phyloP scores from a whole-genome alignment of 2,329 filamentous ascomycete species.

The Cylindrodendrum hubeiense region DNA sequence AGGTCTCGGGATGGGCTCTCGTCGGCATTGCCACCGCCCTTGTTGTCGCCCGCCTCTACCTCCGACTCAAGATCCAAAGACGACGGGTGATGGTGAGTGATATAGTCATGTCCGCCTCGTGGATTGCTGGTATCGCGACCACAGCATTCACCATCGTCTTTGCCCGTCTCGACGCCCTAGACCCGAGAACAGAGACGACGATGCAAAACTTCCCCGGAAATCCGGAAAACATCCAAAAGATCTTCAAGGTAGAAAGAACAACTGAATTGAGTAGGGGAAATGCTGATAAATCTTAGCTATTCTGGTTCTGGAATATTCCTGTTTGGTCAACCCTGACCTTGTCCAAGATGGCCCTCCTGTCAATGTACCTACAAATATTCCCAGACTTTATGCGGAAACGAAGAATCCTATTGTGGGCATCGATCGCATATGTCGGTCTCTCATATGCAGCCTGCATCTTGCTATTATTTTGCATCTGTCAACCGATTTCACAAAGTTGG shows the following conservation, averaged over 20 bases:
- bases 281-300: slow-evolving; percentile 8
- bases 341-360: slow-evolving; percentile 34
- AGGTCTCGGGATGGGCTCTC: not conserved
- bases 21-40: not conserved
- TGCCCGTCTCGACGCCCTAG: slow-evolving; percentile 17
- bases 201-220: not conserved
- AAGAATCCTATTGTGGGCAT: slow-evolving; percentile 11
- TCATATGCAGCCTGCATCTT: slow-evolving; percentile 22
- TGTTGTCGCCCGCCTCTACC: slow-evolving; percentile 28
- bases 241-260: not conserved
- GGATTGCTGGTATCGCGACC: slow-evolving; percentile 4
- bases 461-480: slow-evolving; percentile 29
- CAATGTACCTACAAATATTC: slow-evolving; percentile 34
- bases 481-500: slow-evolving; percentile 31
- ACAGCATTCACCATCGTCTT: slow-evolving; percentile 15
- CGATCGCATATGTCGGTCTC: slow-evolving; percentile 8
- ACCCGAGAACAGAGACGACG: slow-evolving; percentile 3
- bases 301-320: slow-evolving; percentile 28
- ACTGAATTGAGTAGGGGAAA: too few relatives aligned
- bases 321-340: slow-evolving; percentile 33
- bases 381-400: slow-evolving; percentile 34
- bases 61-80: slow-evolving; percentile 24
- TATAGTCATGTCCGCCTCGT: slow-evolving; percentile 6
- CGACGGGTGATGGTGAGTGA: slow-evolving; percentile 17
- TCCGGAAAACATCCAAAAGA: not conserved